Conservation (phyloP, 805 yeast species). For the Kuraishia borneana region DNA sequence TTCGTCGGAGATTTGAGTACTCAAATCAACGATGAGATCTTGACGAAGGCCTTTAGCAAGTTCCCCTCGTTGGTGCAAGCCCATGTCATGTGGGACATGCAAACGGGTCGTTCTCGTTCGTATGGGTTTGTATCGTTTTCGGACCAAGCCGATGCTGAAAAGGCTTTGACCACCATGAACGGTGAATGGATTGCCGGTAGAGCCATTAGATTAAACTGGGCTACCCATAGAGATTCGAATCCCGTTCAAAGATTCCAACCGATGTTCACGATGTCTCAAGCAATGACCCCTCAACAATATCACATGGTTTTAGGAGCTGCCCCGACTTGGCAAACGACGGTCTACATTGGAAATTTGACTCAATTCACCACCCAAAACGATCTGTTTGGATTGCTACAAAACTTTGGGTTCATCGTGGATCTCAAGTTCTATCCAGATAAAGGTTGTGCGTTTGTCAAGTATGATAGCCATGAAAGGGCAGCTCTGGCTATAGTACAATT, state of each 20-base stretch:
- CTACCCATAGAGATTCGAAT: constrained; percentile 51
- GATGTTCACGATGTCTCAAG: constrained; percentile 1
- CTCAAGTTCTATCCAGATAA: constrained; percentile 70
- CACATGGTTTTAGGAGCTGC: constrained; percentile 68
- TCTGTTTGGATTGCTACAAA: constrained; percentile 61
- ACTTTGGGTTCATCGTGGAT: constrained; percentile 75
- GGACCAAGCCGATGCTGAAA: constrained; percentile 58
- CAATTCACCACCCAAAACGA: constrained; percentile 67
- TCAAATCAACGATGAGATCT: constrained; percentile 71
- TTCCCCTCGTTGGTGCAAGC: constrained; percentile 65
- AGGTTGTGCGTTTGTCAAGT: constrained; percentile 84
- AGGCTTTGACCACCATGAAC: constrained; percentile 62
- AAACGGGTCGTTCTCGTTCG: constrained; percentile 83
- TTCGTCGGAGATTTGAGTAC: constrained; percentile 82
- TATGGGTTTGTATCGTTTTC: constrained; percentile 81
- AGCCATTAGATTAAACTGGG: constrained; percentile 81
- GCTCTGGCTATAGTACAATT: constrained; percentile 80
- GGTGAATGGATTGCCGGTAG: constrained; percentile 66
- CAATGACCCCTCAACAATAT: constrained; percentile 30
- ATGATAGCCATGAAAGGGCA: constrained; percentile 80
- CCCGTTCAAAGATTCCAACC: constrained; percentile 7
- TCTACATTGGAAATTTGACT: constrained; percentile 77
- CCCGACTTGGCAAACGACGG: constrained; percentile 78
- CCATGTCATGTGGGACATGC: constrained; percentile 97
- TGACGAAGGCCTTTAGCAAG: constrained; percentile 42